phyloP scores from a whole-genome alignment of 305 asterid species.

The Solanum hybrid region DNA sequence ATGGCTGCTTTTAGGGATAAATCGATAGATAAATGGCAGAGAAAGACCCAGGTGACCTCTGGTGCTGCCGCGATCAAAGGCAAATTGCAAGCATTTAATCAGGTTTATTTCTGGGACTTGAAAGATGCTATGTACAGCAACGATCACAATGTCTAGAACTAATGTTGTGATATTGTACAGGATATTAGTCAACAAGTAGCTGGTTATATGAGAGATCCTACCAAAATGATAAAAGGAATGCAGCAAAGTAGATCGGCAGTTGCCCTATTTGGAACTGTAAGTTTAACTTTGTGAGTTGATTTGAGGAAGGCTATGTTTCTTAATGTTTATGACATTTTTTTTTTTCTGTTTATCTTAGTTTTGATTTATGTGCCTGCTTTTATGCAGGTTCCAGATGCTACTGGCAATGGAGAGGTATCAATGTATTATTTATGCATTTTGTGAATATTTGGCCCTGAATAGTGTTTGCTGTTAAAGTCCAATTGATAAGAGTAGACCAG shows the following conservation, averaged over 20 bases:
- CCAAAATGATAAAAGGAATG: constrained; percentile 92
- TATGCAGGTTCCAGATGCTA: constrained; percentile 47
- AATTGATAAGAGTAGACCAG: background rate
- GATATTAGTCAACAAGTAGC: constrained; percentile 88
- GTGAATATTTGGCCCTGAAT: background rate
- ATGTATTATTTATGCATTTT: background rate
- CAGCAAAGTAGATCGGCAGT: constrained; percentile 68
- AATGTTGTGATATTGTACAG: constrained; percentile 33
- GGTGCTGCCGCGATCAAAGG: constrained; percentile 93
- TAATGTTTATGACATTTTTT: background rate
- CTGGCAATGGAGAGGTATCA: constrained; percentile 48
- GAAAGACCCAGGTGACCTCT: constrained; percentile 84
- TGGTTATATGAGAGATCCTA: constrained; percentile 91
- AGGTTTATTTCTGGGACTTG: constrained; percentile 40
- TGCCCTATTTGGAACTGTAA: constrained; percentile 79
- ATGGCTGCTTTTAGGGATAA: constrained; percentile 72
- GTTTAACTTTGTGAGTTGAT: constrained; percentile 19
- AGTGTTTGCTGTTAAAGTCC: background rate
- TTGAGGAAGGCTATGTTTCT: background rate
- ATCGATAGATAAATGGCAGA: constrained; percentile 93
- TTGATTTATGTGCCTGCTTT: background rate
- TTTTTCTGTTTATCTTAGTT: background rate
- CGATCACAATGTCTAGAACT: constrained; percentile 8
- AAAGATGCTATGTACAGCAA: constrained; percentile 2
- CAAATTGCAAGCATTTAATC: constrained; percentile 91